Percentiles rank a stretch among this genome's conserved stretches.
These are phyloP conservation scores for Suhomyces anneliseae DNA, from an alignment of 1,139 yeast species.

Conservation along the genomic window DNA sequence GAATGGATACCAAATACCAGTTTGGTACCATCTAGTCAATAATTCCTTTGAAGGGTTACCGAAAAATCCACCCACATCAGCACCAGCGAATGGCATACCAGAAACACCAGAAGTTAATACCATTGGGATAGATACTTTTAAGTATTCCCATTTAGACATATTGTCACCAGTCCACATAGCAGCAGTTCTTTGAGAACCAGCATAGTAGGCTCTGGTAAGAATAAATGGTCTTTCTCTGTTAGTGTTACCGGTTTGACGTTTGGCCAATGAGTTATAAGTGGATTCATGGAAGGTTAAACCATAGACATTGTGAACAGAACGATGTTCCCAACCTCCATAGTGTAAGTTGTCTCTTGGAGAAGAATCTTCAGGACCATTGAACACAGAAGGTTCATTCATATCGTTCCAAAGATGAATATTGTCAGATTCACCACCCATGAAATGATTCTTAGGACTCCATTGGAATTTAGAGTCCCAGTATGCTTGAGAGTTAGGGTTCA, in stretches of 20 bases:
- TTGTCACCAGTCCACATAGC: constrained; percentile 99
- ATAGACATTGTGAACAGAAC: constrained; percentile 84
- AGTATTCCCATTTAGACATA: constrained; percentile 87
- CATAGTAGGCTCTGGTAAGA: constrained; percentile 80
- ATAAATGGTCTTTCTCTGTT: constrained; percentile 74
- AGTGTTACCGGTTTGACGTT: constrained; percentile 44
- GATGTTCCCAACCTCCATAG: constrained; percentile 80
- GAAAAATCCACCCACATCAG: constrained; percentile 96
- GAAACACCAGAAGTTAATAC: constrained; percentile 74
- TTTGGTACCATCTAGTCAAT: constrained; percentile 89
- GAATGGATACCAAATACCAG: constrained; percentile 95
- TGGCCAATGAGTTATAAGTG: constrained; percentile 64
- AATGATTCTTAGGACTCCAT: constrained; percentile 21
- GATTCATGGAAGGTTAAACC: constrained; percentile 81
- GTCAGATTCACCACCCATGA: constrained; percentile 48
- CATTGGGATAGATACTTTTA: constrained; percentile 83
- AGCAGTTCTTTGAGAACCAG: constrained; percentile 89
- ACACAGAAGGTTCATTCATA: constrained; percentile 96
- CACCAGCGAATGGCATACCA: constrained; percentile 93
- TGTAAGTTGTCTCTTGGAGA: constrained; percentile 82
- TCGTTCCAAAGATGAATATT: constrained; percentile 94
- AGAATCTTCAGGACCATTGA: constrained; percentile 91
- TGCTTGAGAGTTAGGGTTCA: constrained; percentile 59
- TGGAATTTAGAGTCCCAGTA: constrained; percentile 55
- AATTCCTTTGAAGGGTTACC: constrained; percentile 84